phyloP scores from a whole-genome alignment of 139 green algal species.

The Helicosporidium sp. region DNA sequence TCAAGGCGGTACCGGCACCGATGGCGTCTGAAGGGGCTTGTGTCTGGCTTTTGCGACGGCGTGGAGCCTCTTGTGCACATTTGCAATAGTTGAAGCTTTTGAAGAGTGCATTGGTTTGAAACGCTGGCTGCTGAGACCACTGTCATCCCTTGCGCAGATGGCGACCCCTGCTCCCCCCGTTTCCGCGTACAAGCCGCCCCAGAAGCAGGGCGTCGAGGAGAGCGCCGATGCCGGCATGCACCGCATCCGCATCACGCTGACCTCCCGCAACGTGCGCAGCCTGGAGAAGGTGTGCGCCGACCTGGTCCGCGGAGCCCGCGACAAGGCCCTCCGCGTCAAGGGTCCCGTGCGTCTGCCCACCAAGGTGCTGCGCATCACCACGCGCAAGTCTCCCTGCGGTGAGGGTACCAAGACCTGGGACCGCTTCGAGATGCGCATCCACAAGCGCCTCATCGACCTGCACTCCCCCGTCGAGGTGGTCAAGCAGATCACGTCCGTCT shows the following conservation, averaged over 20 bases:
- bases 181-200: conserved; percentile 8
- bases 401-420: conserved; percentile 99
- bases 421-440: conserved; percentile 89
- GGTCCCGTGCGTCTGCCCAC: conserved; percentile 96
- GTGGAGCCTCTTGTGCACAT: background rate
- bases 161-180: conserved; percentile 7
- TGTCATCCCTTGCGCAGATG: conserved; percentile 10
- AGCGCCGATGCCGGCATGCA: conserved; percentile 40
- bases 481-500: conserved; percentile 98
- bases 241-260: conserved; percentile 97
- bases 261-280: conserved; percentile 82
- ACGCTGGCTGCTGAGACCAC: background rate
- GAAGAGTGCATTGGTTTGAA: too few relatives aligned
- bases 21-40: too few relatives aligned
- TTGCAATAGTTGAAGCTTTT: too few relatives aligned
- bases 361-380: conserved; percentile 91
- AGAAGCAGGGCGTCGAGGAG: conserved; percentile 56
- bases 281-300: conserved; percentile 98
- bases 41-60: too few relatives aligned
- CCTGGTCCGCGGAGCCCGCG: conserved; percentile 91
- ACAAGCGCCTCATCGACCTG: conserved; percentile 99
- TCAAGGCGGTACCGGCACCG: too few relatives aligned
- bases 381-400: conserved; percentile 91
- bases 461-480: conserved; percentile 92
- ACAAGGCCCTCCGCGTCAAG: conserved; percentile 95